Evolutionary conservation across 768 basidiomycete genomes (phyloP), one percentile per base, ranked within the genome.

Genomic region (Mycena vitilis): DNA sequence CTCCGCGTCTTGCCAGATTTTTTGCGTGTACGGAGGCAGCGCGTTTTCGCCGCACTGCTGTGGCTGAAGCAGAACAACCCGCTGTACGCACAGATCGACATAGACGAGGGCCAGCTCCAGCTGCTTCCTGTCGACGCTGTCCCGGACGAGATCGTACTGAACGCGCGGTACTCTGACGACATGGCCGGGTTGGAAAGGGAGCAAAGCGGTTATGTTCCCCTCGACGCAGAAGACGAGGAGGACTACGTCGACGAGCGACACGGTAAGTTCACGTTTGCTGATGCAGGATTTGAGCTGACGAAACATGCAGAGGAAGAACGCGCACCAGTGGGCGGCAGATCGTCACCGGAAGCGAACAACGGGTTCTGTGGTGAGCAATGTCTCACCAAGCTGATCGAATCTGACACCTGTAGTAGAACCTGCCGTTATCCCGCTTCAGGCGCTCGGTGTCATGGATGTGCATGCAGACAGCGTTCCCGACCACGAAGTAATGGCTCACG

Each of bases 31-130:
- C 66, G 76, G 0, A 56, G 76, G 0, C 23, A 54, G 0, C 10
- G 58, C 0, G 58, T 83, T 25, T 64, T 60, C n/a, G 53, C 75
- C 0, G 80, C 78, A 0, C 63, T 85, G 0, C n/a, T 68, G 0
- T 82, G 81, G 80, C 59, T 82, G 53, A 79, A 79, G 59, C n/a
- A 0, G 0, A 66, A 82, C 69, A 81, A 81, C 55, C 56, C 61
- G 0, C n/a, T 75, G 9, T 81, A 80, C 55, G 11, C 30, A 13
- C 69, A 72, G 23, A 76, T 78, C 49, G 57, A 57, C 0, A 77
- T 77, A 63, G 44, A n/a, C n/a, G n/a, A n/a, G n/a, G n/a, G n/a
- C n/a, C 56, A 63, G 0, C 38, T 84, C 12, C 5, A 22, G 0
- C 36, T 52, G 7, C 62, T 83, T 1, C 82, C 82, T 0, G 76